These are phyloP conservation scores for Teunomyces pallodes DNA, from an alignment of 805 yeast species.

Conservation along the genomic window DNA sequence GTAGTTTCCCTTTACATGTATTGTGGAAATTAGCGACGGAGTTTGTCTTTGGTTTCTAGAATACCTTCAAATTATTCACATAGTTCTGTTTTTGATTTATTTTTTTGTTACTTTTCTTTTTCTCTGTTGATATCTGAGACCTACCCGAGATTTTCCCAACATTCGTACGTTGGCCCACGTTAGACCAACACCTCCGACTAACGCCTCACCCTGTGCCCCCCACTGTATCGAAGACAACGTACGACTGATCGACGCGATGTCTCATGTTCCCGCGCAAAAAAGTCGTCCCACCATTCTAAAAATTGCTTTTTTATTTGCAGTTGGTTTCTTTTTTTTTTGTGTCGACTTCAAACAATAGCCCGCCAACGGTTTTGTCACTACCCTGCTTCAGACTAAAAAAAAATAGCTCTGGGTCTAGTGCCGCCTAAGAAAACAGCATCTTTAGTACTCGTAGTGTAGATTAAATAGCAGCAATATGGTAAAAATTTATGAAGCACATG, in stretches of 20 bases:
- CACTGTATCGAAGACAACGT: background rate
- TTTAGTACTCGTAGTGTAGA: too few relatives aligned
- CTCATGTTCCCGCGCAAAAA: background rate
- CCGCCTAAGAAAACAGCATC: background rate
- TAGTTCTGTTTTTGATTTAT: background rate
- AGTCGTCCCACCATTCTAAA: background rate
- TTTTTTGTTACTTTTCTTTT: background rate
- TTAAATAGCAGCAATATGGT: too few relatives aligned
- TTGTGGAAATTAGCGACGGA: too few relatives aligned
- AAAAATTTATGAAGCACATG: too few relatives aligned
- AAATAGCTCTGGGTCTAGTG: background rate
- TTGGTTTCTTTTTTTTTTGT: background rate
- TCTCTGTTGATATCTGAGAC: background rate
- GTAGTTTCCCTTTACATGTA: too few relatives aligned
- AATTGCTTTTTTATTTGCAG: background rate
- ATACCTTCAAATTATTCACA: too few relatives aligned
- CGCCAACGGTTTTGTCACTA: background rate
- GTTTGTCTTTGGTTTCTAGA: too few relatives aligned
- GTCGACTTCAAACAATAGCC: background rate
- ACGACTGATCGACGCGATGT: background rate
- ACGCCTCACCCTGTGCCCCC: background rate
- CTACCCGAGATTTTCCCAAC: background rate
- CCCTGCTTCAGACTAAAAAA: background rate
- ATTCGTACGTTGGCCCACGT: too few relatives aligned
- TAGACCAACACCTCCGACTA: too few relatives aligned